Conservation (phyloP, 2,329 filamentous ascomycete species). For the Ceratocystiopsis sp. region DNA sequence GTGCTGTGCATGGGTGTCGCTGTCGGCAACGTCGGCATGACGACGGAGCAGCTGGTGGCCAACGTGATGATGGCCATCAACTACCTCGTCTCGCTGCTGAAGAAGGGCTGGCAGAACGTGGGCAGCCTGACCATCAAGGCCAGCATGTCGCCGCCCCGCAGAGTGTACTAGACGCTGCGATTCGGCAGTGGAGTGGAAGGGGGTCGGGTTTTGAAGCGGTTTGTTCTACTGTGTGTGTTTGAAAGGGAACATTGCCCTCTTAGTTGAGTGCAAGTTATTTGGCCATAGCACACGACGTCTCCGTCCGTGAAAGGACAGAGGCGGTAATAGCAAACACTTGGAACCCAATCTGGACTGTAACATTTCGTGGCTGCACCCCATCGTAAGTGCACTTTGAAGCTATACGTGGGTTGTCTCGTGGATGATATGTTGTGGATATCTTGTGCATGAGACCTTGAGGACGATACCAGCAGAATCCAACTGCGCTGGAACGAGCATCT, state of each 20-base stretch:
- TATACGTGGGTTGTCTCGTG: too few species aligned
- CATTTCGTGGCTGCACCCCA: too few species aligned
- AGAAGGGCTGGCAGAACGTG: constrained; percentile 99
- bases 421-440: too few species aligned
- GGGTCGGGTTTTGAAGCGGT: not conserved
- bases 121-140: constrained; percentile 99
- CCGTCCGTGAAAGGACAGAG: too few species aligned
- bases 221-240: not conserved
- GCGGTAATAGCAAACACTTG: too few species aligned
- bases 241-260: not conserved
- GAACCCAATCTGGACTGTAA: too few species aligned
- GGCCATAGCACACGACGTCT: too few species aligned
- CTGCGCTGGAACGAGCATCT: too few species aligned
- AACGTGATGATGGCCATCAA: constrained; percentile 99
- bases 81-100: constrained; percentile 97
- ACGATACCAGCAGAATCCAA: too few species aligned
- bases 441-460: too few species aligned
- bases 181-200: too few species aligned
- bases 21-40: constrained; percentile 97
- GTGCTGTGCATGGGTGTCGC: constrained; percentile 99
- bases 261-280: not conserved
- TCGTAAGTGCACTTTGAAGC: too few species aligned
- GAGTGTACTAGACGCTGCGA: constrained; percentile 59
- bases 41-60: constrained; percentile 81
- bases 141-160: constrained; percentile 97